A percentile compares a stretch with the other conserved stretches of the same genome.
These are phyloP conservation scores for Sparassis latifolia DNA, from an alignment of 1,284 basidiomycete genomes.

Conservation along the genomic window DNA sequence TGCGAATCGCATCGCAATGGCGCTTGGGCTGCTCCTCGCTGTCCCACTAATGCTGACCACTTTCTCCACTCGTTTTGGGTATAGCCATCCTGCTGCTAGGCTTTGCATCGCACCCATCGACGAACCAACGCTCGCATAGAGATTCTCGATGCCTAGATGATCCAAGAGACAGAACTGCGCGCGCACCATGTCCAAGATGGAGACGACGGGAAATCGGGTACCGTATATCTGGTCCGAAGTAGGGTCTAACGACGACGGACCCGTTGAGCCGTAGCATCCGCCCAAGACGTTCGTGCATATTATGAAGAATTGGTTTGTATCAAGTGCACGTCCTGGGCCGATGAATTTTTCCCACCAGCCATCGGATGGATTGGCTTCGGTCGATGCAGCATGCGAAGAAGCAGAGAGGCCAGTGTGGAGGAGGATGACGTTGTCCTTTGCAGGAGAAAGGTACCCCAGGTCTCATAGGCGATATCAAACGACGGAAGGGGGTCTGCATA, in stretches of 20 bases:
- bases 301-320: conserved; percentile 90
- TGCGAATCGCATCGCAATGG: conserved; percentile 93
- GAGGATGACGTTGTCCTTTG: conserved; percentile 88
- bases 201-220: conserved; percentile 87
- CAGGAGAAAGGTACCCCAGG: conserved; percentile 88
- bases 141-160: conserved; percentile 74
- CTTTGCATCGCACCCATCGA: conserved; percentile 99
- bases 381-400: conserved; percentile 91
- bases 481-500: conserved; percentile 71
- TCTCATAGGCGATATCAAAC: conserved; percentile 93
- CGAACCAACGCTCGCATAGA: conserved; percentile 91
- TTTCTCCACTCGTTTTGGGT: conserved; percentile 82
- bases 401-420: conserved; percentile 95
- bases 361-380: conserved; percentile 67
- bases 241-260: conserved; percentile 79
- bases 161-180: conserved; percentile 90
- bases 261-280: conserved; percentile 96
- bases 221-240: conserved; percentile 71
- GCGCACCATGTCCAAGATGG: conserved; percentile 94
- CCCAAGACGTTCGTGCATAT: conserved; percentile 97
- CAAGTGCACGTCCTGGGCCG: conserved; percentile 89
- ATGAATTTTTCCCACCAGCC: conserved; percentile 99
- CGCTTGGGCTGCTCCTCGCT: conserved; percentile 84
- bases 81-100: conserved; percentile 92
- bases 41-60: conserved; percentile 93